Evolutionary conservation across 192 early-diverging fungal genomes (phyloP), one percentile per base, ranked within the genome.

Genomic region (Podila verticillata): DNA sequence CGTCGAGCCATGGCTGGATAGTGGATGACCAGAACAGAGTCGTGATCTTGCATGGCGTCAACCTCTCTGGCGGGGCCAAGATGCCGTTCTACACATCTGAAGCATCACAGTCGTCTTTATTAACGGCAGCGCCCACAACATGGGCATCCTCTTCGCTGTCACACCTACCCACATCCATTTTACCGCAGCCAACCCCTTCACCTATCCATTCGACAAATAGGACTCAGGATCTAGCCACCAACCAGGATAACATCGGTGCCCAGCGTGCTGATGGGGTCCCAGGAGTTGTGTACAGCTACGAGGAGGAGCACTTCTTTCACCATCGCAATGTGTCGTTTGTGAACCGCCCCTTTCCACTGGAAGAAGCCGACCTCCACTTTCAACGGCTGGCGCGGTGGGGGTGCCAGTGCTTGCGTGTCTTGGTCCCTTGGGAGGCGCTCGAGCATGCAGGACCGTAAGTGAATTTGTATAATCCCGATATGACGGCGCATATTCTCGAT

Each of bases 351-450:
- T 92, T 95, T 64, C 80, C 90, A 2, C 61, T 94, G 6, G 68
- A 84, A 3, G 89, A 93, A 32, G 92, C 92, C 0, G 91, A 94
- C 60, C 84, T 87, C 34, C 92, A 95, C 70, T 91, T 94, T 34
- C 68, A 70, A 29, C 83, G 93, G 34, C 68, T 95, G 17, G 73
- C 84, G 7, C 48, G 78, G 7, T 92, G 90, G 92, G 94, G 94
- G 0, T 88, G 94, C 35, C 93, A 92, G 32, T 89, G 93, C 70
- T 71, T 92, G 7, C 84, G 93, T 17, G 78, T 95, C 30, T 60
- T 93, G 28, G 84, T 93, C 5, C 85, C 91, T 4, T 95, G 94
- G 94, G 94, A 95, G 72, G 88, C 94, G 7, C 67, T 95, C 26
- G 88, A 88, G 65, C 87, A 89, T 78, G 57, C 80, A 60, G 88